Evolutionary conservation across 352 stramenopile species (phyloP), one percentile per base, ranked within the genome.

Genomic region (Phytophthora pini): DNA sequence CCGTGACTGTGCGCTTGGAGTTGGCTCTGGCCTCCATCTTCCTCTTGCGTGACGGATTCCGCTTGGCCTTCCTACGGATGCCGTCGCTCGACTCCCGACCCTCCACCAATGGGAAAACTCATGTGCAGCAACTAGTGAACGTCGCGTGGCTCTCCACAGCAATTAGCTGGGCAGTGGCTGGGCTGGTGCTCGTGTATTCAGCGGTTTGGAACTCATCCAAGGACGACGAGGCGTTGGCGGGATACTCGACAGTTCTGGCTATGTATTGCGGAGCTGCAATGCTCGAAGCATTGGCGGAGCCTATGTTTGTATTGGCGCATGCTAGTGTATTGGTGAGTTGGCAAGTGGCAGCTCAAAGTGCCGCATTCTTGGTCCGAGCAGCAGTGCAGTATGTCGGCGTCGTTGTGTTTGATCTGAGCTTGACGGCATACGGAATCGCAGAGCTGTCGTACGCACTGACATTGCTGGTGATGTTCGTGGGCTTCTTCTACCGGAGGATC

Each of bases 21-120:
- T 74, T 98, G 32, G 84, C 91, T 34, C 72, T 97, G 32, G 93
- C 89, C 24, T 96, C 88, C 39, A 87, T 92, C 57, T 95, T 98
- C 56, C 79, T 97, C 17, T 65, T 98, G n/a, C 84, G 90, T 31
- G 91, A 97, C 57, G 89, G 87, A 48, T 94, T 97, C 56, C 88
- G 91, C 2, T 65, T 97, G 17, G 89, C 88, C 12, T 94, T 94
- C 50, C 74, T 97, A 31, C 88, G 90, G 17, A 86, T 92, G 74
- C 78, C 83, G 22, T 84, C 82, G 48, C 69, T 95, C 24, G 84
- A 92, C 48, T 61, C 68, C 13, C 58, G 55, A 20, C 32, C 43
- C 15, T 5, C 43, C 0, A 2, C 6, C 60, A 68, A 55, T 32
- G 38, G 44, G 5, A 40, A 55, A 54, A 17, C 41, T 0, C 36